Percentiles rank a stretch among this genome's conserved stretches.
Conservation (phyloP, 2,329 filamentous ascomycete species). For the Talaromyces funiculosus region DNA sequence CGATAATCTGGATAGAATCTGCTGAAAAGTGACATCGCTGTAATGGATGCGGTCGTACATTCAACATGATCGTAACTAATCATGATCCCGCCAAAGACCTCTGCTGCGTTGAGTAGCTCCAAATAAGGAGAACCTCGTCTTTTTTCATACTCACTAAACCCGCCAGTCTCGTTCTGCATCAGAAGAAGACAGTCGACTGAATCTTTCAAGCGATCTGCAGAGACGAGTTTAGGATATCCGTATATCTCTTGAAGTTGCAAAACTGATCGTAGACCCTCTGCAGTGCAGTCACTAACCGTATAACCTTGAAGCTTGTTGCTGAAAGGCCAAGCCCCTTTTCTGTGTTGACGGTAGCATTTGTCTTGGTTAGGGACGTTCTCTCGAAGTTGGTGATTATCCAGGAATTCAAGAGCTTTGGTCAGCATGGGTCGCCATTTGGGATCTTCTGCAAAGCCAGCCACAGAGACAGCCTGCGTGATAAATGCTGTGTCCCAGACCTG, state of each 20-base stretch:
- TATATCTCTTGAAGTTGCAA: slow-evolving; percentile 76
- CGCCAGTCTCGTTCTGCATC: slow-evolving; percentile 82
- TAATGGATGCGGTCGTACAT: slow-evolving; percentile 92
- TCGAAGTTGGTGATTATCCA: slow-evolving; percentile 86
- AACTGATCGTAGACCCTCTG: slow-evolving; percentile 81
- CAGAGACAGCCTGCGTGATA: slow-evolving; percentile 72
- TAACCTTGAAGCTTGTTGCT: slow-evolving; percentile 91
- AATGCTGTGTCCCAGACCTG: slow-evolving; percentile 97
- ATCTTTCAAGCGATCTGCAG: slow-evolving; percentile 73
- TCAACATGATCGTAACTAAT: slow-evolving; percentile 98
- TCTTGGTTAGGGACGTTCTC: slow-evolving; percentile 74
- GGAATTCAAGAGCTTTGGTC: slow-evolving; percentile 70
- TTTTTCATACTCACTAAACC: slow-evolving; percentile 84
- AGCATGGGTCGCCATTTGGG: slow-evolving; percentile 78
- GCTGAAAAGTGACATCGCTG: slow-evolving; percentile 75
- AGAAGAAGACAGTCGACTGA: slow-evolving; percentile 85
- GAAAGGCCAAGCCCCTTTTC: slow-evolving; percentile 94
- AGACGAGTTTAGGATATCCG: slow-evolving; percentile 67
- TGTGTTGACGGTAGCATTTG: slow-evolving; percentile 78
- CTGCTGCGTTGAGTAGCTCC: slow-evolving; percentile 87
- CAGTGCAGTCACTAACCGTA: slow-evolving; percentile 89
- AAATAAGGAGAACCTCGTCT: slow-evolving; percentile 70
- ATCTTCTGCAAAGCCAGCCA: slow-evolving; percentile 71
- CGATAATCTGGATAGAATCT: slow-evolving; percentile 78
- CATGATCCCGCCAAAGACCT: slow-evolving; percentile 97